phyloP scores from a whole-genome alignment of 352 stramenopile species.

The Phytophthora sojae region DNA sequence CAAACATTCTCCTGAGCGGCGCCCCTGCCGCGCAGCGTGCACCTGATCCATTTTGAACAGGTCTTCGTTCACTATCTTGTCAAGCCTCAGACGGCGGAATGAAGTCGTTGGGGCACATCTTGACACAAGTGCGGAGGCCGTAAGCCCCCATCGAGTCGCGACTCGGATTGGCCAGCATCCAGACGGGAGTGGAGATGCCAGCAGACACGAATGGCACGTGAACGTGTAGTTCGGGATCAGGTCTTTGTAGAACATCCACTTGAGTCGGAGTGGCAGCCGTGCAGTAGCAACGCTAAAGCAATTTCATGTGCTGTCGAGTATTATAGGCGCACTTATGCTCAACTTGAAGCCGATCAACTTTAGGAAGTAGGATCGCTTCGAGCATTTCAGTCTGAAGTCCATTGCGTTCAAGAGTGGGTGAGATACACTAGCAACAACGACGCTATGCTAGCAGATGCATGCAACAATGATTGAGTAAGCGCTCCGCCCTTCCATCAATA shows the following conservation, averaged over 20 bases:
- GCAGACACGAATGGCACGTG: conserved; percentile 79
- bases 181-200: conserved; percentile 67
- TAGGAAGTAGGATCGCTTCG: too few relatives aligned
- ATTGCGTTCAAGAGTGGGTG: too few relatives aligned
- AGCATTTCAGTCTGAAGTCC: too few relatives aligned
- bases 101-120: conserved; percentile 66
- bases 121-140: conserved; percentile 79
- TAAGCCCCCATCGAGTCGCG: conserved; percentile 71
- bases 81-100: conserved; percentile 69
- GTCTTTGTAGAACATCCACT: conserved; percentile 75
- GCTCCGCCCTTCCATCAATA: too few relatives aligned
- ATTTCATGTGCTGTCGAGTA: too few relatives aligned
- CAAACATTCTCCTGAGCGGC: conserved; percentile 45
- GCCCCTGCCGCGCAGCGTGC: conserved; percentile 45
- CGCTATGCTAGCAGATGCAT: not conserved
- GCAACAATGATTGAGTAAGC: too few relatives aligned
- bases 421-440: conserved; percentile 27
- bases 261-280: conserved; percentile 56
- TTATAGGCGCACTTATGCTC: too few relatives aligned
- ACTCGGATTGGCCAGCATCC: conserved; percentile 62
- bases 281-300: conserved; percentile 41
- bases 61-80: conserved; percentile 49
- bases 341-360: too few relatives aligned
- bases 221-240: conserved; percentile 80
- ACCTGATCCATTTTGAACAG: conserved; percentile 59